A percentile compares a stretch with the other conserved stretches of the same genome.
phyloP scores from a whole-genome alignment of 352 stramenopile species.

The Phytophthora boehmeriae region DNA sequence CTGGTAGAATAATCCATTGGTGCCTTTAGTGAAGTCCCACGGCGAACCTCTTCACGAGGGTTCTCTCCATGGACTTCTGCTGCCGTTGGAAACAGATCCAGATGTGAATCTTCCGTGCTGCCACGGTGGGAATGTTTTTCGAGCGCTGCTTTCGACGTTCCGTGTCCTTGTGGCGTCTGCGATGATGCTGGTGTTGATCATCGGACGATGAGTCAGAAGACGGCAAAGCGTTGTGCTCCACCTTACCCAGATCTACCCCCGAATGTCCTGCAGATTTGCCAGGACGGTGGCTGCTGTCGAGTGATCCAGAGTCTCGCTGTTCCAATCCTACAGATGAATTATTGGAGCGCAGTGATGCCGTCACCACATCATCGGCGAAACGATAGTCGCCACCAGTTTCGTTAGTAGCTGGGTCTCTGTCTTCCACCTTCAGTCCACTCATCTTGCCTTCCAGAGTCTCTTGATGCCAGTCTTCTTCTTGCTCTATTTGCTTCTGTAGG shows the following conservation, averaged over 20 bases:
- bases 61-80: not conserved
- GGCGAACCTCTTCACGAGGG: not conserved
- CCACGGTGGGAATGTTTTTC: conserved; percentile 11
- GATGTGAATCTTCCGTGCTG: conserved; percentile 7
- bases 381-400: not conserved
- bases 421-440: conserved; percentile 15
- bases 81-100: conserved; percentile 13
- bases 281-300: not conserved
- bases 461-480: conserved; percentile 23
- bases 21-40: not conserved
- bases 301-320: conserved; percentile 9
- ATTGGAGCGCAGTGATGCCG: conserved; percentile 13
- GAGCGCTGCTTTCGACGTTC: conserved; percentile 10
- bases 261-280: conserved; percentile 15
- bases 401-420: conserved; percentile 6
- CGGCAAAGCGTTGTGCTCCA: conserved; percentile 44
- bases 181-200: conserved; percentile 1
- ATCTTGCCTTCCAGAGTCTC: conserved; percentile 10
- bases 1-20: conserved; percentile 3
- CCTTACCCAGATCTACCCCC: conserved; percentile 13
- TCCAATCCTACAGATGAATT: conserved; percentile 9
- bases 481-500: conserved; percentile 15
- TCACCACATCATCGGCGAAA: conserved; percentile 27
- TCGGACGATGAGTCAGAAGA: conserved; percentile 35
- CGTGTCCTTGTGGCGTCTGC: conserved; percentile 13